These are phyloP conservation scores for Naegleria lovaniensis DNA, from an alignment of 208 protist genomes.

Conservation along the genomic window DNA sequence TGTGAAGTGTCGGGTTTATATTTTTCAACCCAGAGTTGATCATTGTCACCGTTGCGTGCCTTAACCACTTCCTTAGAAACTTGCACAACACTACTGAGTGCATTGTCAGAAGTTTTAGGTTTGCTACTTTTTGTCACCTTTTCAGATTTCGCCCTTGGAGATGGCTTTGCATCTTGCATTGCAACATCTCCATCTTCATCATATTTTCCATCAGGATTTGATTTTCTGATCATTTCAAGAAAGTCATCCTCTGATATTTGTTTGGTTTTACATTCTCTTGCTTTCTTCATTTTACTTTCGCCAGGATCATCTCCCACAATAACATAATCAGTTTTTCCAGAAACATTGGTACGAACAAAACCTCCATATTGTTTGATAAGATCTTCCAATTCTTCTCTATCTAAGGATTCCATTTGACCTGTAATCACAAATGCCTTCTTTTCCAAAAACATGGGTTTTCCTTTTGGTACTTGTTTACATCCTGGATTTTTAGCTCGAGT, in stretches of 20 bases:
- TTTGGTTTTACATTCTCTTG: conserved; percentile 40
- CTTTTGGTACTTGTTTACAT: conserved; percentile 43
- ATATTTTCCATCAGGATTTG: neutral
- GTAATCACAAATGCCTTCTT: conserved; percentile 61
- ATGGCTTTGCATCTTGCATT: neutral
- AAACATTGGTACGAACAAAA: conserved; percentile 43
- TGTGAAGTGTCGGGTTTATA: conserved; percentile 76
- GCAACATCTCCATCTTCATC: neutral
- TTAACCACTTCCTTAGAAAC: neutral
- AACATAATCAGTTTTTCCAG: conserved; percentile 48
- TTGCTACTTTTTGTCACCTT: too few relatives aligned
- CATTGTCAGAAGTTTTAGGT: too few relatives aligned
- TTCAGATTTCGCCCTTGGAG: too few relatives aligned
- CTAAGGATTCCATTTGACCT: conserved; percentile 61
- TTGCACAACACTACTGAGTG: neutral
- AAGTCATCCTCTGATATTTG: conserved; percentile 37
- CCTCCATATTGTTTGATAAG: conserved; percentile 59
- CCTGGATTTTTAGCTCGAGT: conserved; percentile 29
- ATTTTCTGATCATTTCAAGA: conserved; percentile 34
- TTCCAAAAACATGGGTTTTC: conserved; percentile 52
- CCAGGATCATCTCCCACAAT: conserved; percentile 58
- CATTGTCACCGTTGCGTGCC: neutral
- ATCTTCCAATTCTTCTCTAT: conserved; percentile 49
- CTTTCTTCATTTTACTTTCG: conserved; percentile 48
- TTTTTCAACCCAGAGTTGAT: conserved; percentile 90